Percentiles rank a stretch among this genome's conserved stretches.
These are phyloP conservation scores for Sutorius australiensis DNA, from an alignment of 768 basidiomycete species.

Conservation along the genomic window DNA sequence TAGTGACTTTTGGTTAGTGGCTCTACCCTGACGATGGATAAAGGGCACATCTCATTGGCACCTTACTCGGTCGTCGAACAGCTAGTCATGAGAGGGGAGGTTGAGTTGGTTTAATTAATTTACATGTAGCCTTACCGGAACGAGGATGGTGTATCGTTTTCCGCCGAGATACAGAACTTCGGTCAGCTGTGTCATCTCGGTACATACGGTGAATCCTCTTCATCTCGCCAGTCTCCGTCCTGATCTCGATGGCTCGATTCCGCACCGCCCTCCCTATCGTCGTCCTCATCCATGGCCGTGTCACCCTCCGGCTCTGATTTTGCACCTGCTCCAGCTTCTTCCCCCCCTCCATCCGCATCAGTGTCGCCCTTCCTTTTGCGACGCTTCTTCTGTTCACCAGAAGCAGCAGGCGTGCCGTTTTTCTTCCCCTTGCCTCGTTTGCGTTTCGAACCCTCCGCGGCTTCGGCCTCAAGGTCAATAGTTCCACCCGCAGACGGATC, in stretches of 20 bases:
- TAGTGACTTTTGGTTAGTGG: conserved; percentile 45
- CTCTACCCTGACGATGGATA: conserved; percentile 65
- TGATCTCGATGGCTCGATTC: conserved; percentile 40
- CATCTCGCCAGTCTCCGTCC: conserved; percentile 40
- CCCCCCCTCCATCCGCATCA: conserved; percentile 33
- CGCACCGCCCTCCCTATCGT: conserved; percentile 38
- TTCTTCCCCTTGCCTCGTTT: conserved; percentile 55
- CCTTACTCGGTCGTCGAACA: conserved; percentile 76
- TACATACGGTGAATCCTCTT: conserved; percentile 43
- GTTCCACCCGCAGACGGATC: conserved; percentile 86
- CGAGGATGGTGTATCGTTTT: conserved; percentile 12
- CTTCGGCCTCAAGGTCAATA: conserved; percentile 65
- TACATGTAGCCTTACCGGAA: conserved; percentile 16
- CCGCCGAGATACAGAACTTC: conserved; percentile 6
- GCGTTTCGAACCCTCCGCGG: conserved; percentile 50
- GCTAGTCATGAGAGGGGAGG: conserved; percentile 65
- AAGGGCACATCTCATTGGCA: conserved; percentile 77
- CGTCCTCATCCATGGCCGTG: conserved; percentile 38
- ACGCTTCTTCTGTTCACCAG: conserved; percentile 43
- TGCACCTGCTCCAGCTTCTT: conserved; percentile 34
- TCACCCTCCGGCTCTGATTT: conserved; percentile 38
- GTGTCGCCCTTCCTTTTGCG: conserved; percentile 45
- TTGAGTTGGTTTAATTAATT: conserved; percentile 62
- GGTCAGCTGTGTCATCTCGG: conserved; percentile 28
- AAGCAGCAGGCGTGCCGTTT: conserved; percentile 34